Evolutionary conservation across 78 protist species (phyloP), one percentile per base, ranked within the genome.

Genomic region (Chrysochromulina tobinii): DNA sequence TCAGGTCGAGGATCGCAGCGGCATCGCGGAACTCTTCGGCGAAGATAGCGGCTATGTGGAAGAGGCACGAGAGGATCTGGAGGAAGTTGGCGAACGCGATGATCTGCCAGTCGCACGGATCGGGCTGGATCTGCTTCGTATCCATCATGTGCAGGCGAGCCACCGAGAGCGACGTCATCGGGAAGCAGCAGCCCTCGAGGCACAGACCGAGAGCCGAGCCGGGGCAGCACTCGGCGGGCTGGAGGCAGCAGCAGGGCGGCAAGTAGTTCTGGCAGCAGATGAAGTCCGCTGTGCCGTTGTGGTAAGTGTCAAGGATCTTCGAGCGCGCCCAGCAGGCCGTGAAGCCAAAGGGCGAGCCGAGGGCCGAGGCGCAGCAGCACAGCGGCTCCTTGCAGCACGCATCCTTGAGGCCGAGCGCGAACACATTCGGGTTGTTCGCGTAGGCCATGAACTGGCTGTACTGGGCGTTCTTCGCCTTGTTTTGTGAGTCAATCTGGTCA

Each of bases 41-140:
- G 73, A 67, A 67, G 73, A 8, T 7, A 0, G 73, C 25, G 73
- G 17, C 23, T 25, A 67, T 67, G 73, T 67, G 48, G 73, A 25
- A 67, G 48, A 67, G 5, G 73, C 73, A 67, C 17, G 73, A 67
- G 73, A 67, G 73, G 73, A 23, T 0, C 79, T 69, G 79, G 53
- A 25, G 53, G 79, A 6, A 69, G 79, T 69, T 69, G 51, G 53
- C 8, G 79, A 4, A 69, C 21, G 53, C 53, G 79, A 69, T 69
- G 79, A 69, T 25, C 79, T 69, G 79, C 53, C 53, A 69, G 53
- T 69, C 79, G n/a, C n/a, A 20, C 79, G 79, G 79, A 20, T 69
- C 79, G 50, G 79, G 79, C 23, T 51, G 79, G 18, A 69, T 14
- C 25, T 67, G 25, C 73, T 67, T 67, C 48, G 38, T 38, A 38